Evolutionary conservation across 2,329 filamentous ascomycete genomes (phyloP).

Genomic region (Rutstroemia sp.): DNA sequence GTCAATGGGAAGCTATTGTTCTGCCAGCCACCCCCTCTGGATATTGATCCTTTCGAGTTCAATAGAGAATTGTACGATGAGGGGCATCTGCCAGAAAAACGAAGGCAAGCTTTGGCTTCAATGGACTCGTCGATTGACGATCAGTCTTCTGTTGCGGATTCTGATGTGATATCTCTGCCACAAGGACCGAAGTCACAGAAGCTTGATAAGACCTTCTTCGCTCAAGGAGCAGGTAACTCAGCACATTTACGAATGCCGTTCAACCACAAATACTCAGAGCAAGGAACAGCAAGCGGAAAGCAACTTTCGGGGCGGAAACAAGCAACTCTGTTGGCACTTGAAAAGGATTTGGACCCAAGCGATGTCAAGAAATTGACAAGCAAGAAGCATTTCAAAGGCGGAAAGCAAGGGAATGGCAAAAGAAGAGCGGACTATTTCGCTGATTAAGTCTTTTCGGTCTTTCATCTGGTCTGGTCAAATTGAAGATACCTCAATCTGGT

Average conservation of each 20-base stretch:
- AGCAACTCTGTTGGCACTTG: slow-evolving; percentile 70
- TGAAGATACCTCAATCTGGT: slow-evolving; percentile 8
- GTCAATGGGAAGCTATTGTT: slow-evolving; percentile 93
- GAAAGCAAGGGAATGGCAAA: slow-evolving; percentile 48
- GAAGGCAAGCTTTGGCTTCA: slow-evolving; percentile 56
- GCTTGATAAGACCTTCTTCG: slow-evolving; percentile 89
- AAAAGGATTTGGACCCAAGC: slow-evolving; percentile 75
- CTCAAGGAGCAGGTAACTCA: slow-evolving; percentile 49
- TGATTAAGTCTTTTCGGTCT: slow-evolving; percentile 16
- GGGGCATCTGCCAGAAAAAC: slow-evolving; percentile 72
- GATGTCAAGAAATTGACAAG: slow-evolving; percentile 58
- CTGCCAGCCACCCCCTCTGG: slow-evolving; percentile 75
- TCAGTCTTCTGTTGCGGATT: slow-evolving; percentile 33
- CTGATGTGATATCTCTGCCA: slow-evolving; percentile 44
- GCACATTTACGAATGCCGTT: slow-evolving; percentile 75
- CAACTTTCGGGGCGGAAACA: slow-evolving; percentile 77
- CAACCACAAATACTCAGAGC: slow-evolving; percentile 80
- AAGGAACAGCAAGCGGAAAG: slow-evolving; percentile 59
- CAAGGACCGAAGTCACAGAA: slow-evolving; percentile 66
- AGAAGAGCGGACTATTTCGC: slow-evolving; percentile 31
- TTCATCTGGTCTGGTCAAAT: slow-evolving; percentile 8
- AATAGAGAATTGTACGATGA: slow-evolving; percentile 85
- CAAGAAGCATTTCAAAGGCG: slow-evolving; percentile 96
- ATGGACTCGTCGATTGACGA: slow-evolving; percentile 30
- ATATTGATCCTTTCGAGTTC: slow-evolving; percentile 68